Percentiles rank a stretch among this genome's conserved stretches.
Evolutionary conservation across 352 stramenopile genomes (phyloP).

Genomic region (Aphanomyces invadans): DNA sequence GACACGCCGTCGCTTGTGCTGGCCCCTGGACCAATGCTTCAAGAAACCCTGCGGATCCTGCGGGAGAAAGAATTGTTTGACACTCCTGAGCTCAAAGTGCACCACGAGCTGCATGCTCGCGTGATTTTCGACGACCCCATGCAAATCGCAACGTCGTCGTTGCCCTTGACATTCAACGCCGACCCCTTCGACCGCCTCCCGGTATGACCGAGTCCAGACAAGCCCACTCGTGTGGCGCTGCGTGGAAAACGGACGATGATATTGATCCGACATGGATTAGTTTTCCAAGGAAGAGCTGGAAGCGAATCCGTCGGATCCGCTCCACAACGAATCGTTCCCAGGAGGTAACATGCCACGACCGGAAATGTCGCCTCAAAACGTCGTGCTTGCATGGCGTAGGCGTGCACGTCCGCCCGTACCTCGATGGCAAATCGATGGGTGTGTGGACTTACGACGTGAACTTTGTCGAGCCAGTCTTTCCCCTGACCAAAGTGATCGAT

Average conservation of each 20-base stretch:
- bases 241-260: too few species aligned
- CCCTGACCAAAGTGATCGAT: conserved; percentile 55
- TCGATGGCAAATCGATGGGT: conserved; percentile 52
- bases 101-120: conserved; percentile 67
- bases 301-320: conserved; percentile 31
- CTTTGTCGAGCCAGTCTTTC: conserved; percentile 48
- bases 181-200: conserved; percentile 57
- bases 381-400: conserved; percentile 27
- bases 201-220: conserved; percentile 27
- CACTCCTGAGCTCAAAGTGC: conserved; percentile 46
- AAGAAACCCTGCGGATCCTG: conserved; percentile 54
- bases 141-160: conserved; percentile 40
- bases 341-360: conserved; percentile 26
- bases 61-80: conserved; percentile 43
- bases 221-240: too few species aligned
- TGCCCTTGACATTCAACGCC: conserved; percentile 65
- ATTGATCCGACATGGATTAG: too few species aligned
- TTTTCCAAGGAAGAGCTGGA: conserved; percentile 46
- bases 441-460: conserved; percentile 70
- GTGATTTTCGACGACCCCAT: conserved; percentile 58
- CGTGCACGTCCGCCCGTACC: conserved; percentile 61
- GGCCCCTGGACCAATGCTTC: conserved; percentile 56
- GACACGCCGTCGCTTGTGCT: conserved; percentile 61
- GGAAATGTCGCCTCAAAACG: too few species aligned
- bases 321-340: conserved; percentile 52